phyloP scores from a whole-genome alignment of 805 yeast genomes.

The Starmerella ratchasimensis region DNA sequence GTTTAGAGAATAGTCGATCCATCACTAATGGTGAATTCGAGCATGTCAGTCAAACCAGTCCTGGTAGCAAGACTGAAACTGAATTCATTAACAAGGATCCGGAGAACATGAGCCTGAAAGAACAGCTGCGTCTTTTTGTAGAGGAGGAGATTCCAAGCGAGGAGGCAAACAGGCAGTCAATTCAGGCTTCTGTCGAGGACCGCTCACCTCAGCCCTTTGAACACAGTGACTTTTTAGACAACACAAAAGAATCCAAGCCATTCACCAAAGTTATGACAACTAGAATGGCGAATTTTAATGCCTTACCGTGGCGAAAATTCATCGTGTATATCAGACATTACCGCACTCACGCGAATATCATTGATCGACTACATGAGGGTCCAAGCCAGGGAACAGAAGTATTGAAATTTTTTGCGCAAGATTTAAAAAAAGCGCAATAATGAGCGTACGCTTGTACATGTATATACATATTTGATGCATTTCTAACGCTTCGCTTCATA shows the following conservation, averaged over 20 bases:
- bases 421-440: no score
- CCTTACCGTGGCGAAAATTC: conserved; percentile 59
- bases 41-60: no score
- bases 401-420: conserved; percentile 17
- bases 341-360: conserved; percentile 77
- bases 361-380: conserved; percentile 39
- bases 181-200: background rate
- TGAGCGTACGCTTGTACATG: no score
- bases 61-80: no score
- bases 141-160: conserved; percentile 1
- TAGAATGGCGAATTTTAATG: conserved; percentile 43
- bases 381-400: conserved; percentile 22
- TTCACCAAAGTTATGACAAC: conserved; percentile 7
- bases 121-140: background rate
- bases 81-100: no score
- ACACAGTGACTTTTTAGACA: background rate
- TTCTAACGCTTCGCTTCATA: no score
- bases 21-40: no score
- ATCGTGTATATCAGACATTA: conserved; percentile 56
- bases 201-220: background rate
- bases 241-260: background rate
- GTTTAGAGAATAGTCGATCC: no score
- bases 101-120: background rate
- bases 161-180: background rate
- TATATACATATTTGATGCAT: no score